Evolutionary conservation across 805 yeast species (phyloP), one percentile per base, ranked within the genome.

Genomic region (Lipomyces oligophaga): DNA sequence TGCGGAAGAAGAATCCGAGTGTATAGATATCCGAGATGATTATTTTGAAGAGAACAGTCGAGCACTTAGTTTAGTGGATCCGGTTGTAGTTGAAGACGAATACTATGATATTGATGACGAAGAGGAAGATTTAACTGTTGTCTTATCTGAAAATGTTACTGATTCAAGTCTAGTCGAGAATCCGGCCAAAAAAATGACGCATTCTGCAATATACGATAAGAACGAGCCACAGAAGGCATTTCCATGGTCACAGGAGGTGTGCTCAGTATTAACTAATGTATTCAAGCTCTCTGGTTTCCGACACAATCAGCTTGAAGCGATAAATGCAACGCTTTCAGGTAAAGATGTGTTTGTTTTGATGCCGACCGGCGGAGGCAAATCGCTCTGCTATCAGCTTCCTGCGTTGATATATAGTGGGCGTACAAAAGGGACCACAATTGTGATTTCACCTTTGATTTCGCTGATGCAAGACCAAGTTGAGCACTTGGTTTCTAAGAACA

Each of bases 351-450:
- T 93, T 67, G 97, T 93, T 1, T 71, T 93, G 58, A 90, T 93
- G 96, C 98, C 98, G 0, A 93, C 98, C 0, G 98, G 98, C 31
- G 98, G 98, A 41, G 98, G 98, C 41, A 93, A 93, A 63, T 89
- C 97, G 0, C 67, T 93, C 25, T 93, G 98, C 63, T 93, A 89
- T 65, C 98, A 93, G 65, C 71, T 93, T 30, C 97, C 98, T 0
- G 96, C 98, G 0, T 70, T 93, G 35, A 80, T 90, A 1, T 71
- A 73, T 34, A 72, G 81, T 1, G 96, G 96, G 1, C 71, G 64
- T 19, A 85, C 95, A 0, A 68, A 67, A 15, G 97, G 97, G 13
- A 83, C 93, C 0, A 87, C 97, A 0, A 77, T 93, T 31, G 98
- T 93, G 5, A 78, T 93, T 5, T 90, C 97, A 0, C 98, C 98